phyloP scores from a whole-genome alignment of 805 yeast genomes.

The Sugiyamaella marilandica region DNA sequence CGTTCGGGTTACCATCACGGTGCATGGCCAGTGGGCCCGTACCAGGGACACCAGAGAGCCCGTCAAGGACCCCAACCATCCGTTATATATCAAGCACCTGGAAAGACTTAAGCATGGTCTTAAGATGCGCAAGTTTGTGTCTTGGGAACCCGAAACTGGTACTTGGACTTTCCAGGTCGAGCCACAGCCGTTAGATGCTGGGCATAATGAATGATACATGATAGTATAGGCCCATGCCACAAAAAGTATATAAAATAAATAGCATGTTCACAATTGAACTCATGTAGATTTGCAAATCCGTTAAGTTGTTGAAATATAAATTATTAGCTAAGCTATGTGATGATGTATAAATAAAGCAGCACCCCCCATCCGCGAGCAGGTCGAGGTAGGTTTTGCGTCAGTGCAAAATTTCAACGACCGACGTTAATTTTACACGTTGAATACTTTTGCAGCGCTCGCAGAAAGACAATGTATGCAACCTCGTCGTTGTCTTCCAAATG shows the following conservation, averaged over 20 bases:
- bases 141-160: conserved; percentile 67
- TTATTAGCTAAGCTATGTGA: not conserved
- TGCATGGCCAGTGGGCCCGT: conserved; percentile 79
- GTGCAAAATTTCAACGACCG: conserved; percentile 40
- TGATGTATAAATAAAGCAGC: not conserved
- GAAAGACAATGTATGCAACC: conserved; percentile 80
- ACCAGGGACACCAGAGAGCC: conserved; percentile 65
- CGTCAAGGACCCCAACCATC: conserved; percentile 72
- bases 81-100: conserved; percentile 63
- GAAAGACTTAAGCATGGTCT: conserved; percentile 53
- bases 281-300: no score
- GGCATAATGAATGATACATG: no score
- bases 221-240: no score
- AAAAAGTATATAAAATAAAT: no score
- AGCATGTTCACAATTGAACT: not conserved
- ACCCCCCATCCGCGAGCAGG: no score
- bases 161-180: conserved; percentile 37
- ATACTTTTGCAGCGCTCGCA: conserved; percentile 44
- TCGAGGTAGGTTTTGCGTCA: not conserved
- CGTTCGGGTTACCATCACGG: conserved; percentile 63
- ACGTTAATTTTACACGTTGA: conserved; percentile 81
- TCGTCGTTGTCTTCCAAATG: conserved; percentile 80
- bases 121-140: conserved; percentile 48
- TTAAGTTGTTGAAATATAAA: no score
- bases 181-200: not conserved